A percentile compares a stretch with the other conserved stretches of the same genome.
Conservation (phyloP, 139 green algal genomes). For the Chlamydomonas sp. region DNA sequence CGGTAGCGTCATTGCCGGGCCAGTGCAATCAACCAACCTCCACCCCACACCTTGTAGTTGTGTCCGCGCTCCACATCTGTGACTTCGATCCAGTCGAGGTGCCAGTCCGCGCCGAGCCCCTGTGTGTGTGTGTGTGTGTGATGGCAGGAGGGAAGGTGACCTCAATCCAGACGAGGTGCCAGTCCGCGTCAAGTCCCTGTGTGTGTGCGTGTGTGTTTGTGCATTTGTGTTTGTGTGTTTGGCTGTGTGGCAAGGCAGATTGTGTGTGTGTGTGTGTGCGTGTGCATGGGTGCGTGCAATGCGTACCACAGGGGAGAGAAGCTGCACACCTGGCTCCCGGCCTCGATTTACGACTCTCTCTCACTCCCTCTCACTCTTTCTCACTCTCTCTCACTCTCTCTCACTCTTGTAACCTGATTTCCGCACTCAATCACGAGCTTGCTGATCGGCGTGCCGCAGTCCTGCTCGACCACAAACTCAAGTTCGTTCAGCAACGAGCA, state of each 20-base stretch:
- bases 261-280: background rate
- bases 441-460: constrained; percentile 35
- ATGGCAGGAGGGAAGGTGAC: background rate
- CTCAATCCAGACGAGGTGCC: no score
- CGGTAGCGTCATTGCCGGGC: no score
- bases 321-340: no score
- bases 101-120: constrained; percentile 34
- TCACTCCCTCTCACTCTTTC: no score
- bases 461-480: constrained; percentile 30
- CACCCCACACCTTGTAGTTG: constrained; percentile 21
- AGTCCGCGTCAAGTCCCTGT: no score
- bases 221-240: background rate
- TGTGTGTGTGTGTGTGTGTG: constrained; percentile 1
- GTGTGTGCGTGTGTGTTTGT: constrained; percentile 2
- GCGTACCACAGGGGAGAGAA: no score
- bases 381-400: no score
- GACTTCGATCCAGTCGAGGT: constrained; percentile 42
- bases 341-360: no score
- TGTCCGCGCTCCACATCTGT: constrained; percentile 23
- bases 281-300: no score
- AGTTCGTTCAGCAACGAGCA: no score
- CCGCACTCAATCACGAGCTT: constrained; percentile 1
- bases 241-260: background rate
- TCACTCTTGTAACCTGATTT: background rate
- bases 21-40: no score